These are phyloP conservation scores for Spergularia bocconei DNA, from an alignment of 148 eudicot species.

Conservation along the genomic window DNA sequence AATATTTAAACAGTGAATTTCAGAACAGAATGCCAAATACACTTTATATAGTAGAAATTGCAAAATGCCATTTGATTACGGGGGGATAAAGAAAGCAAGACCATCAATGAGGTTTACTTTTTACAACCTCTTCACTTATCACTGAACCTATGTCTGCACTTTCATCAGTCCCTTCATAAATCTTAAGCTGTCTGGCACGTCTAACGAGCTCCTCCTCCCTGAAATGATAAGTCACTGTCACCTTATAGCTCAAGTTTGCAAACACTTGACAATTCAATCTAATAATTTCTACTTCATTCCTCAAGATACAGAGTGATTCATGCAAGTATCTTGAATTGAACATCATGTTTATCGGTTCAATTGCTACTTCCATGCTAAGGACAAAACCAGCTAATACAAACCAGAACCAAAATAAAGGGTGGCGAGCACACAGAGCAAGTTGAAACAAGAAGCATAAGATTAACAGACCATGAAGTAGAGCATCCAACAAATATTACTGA, in stretches of 20 bases:
- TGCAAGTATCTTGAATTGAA: neutral
- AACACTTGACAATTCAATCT: constrained; percentile 5
- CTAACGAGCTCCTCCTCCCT: constrained; percentile 73
- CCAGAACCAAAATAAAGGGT: neutral
- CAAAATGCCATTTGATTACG: neutral
- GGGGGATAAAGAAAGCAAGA: neutral
- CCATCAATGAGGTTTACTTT: neutral
- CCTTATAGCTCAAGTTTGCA: constrained; percentile 13
- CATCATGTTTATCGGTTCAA: neutral
- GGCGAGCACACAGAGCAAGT: neutral
- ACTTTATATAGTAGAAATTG: neutral
- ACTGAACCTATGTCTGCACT: constrained; percentile 82
- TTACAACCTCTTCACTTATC: constrained; percentile 55
- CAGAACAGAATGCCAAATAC: neutral
- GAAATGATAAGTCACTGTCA: constrained; percentile 18
- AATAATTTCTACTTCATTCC: constrained; percentile 9
- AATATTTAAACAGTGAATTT: neutral
- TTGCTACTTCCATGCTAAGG: neutral
- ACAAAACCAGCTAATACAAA: constrained; percentile 3
- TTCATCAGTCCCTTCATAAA: constrained; percentile 65
- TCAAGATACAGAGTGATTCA: neutral
- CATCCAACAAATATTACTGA: constrained; percentile 70
- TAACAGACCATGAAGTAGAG: constrained; percentile 54
- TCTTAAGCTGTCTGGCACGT: constrained; percentile 71
- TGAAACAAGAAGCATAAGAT: neutral